Percentiles rank a stretch among this genome's conserved stretches.
These are phyloP conservation scores for Sporopachydermia lactativora DNA, from an alignment of 805 yeast genomes.

Conservation along the genomic window DNA sequence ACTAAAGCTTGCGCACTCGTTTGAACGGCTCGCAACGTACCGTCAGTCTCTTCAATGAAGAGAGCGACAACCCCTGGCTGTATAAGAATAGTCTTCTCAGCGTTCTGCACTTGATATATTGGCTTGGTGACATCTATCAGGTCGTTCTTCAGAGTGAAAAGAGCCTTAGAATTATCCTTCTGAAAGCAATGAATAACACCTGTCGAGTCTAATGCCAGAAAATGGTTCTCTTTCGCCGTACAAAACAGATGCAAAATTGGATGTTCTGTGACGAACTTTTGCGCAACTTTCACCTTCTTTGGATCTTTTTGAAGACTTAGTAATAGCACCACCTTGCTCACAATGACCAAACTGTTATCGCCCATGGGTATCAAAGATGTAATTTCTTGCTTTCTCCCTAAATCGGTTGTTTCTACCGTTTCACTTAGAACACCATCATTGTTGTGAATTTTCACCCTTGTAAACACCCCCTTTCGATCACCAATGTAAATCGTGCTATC, in stretches of 20 bases:
- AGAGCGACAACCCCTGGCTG: neutral
- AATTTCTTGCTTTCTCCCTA: neutral
- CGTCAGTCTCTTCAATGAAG: neutral
- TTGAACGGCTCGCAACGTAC: neutral
- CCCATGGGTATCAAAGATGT: neutral
- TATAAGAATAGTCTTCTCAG: neutral
- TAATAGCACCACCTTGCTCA: conserved; percentile 1
- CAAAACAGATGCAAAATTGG: neutral
- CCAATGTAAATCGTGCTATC: neutral
- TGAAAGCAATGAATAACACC: neutral
- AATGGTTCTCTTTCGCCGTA: neutral
- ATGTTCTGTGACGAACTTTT: neutral
- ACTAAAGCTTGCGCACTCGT: neutral
- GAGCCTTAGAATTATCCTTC: neutral
- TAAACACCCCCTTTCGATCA: neutral
- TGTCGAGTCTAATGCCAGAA: neutral
- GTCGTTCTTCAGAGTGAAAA: neutral
- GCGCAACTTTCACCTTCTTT: neutral
- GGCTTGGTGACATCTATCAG: neutral
- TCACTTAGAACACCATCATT: neutral
- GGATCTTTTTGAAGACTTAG: neutral
- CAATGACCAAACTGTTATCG: neutral
- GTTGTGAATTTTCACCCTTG: neutral
- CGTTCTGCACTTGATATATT: neutral
- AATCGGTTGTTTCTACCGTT: neutral